phyloP scores from a whole-genome alignment of 176 grass and related monocot species.

The Rhipidocladum racemiflorum region DNA sequence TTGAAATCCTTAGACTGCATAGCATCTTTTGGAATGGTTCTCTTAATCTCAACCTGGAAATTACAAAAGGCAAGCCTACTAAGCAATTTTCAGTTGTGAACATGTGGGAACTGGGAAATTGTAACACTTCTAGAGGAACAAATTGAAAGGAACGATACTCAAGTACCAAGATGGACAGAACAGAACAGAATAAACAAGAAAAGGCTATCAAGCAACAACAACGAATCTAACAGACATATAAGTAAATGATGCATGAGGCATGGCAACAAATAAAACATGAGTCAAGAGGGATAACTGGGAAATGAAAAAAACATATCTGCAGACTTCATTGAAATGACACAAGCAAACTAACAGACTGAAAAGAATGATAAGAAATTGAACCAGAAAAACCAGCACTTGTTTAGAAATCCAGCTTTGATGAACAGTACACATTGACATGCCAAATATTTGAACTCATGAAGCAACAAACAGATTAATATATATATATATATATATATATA shows the following conservation, averaged over 20 bases:
- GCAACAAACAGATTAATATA: conserved; percentile 5
- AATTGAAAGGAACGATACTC: not conserved
- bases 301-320: not conserved
- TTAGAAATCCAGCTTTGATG: not conserved
- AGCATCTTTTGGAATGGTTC: conserved; percentile 84
- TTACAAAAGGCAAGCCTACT: not conserved
- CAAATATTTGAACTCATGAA: conserved; percentile 10
- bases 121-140: not conserved
- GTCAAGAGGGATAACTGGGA: not conserved
- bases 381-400: not conserved
- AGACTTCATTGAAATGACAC: not conserved
- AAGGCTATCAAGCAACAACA: not conserved
- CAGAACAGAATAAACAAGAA: not conserved
- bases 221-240: not conserved
- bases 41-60: conserved; percentile 94
- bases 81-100: not conserved
- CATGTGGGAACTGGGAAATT: not conserved
- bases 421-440: not conserved
- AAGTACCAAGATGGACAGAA: not conserved
- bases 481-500: not conserved
- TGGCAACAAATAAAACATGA: not conserved
- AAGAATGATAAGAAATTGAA: not conserved
- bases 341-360: not conserved
- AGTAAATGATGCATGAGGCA: not conserved
- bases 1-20: conserved; percentile 64